These are phyloP conservation scores for Adiantum capillusveneris DNA, from an alignment of 75 land plant genomes.

Conservation along the genomic window DNA sequence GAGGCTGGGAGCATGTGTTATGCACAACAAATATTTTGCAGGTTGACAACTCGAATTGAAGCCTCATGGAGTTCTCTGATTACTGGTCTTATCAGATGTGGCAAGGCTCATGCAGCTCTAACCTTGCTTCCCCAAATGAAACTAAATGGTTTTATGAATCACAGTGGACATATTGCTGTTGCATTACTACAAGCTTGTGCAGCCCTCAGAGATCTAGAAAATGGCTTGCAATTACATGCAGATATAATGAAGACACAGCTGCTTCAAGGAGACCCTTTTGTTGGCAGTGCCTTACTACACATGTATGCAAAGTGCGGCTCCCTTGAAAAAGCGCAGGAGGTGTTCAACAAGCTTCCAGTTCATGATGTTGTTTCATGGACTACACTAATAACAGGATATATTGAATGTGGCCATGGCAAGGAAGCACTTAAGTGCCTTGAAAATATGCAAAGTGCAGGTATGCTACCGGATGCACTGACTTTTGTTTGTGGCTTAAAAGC, in stretches of 20 bases:
- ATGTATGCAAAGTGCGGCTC: constrained; percentile 79
- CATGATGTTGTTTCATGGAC: constrained; percentile 78
- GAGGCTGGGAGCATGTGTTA: too few species aligned
- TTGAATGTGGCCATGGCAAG: constrained; percentile 43
- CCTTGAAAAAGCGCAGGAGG: constrained; percentile 25
- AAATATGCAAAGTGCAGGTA: constrained; percentile 33
- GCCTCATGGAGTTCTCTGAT: too few species aligned
- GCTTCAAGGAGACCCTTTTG: constrained; percentile 32
- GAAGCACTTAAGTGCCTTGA: constrained; percentile 32
- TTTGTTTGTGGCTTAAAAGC: constrained; percentile 59
- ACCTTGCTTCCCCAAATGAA: too few species aligned
- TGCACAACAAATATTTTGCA: too few species aligned
- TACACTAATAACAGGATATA: constrained; percentile 52
- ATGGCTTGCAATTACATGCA: constrained; percentile 55
- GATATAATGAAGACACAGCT: constrained; percentile 23
- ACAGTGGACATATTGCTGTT: too few species aligned
- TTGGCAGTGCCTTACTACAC: constrained; percentile 51
- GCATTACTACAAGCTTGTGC: constrained; percentile 30
- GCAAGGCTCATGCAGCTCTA: too few species aligned
- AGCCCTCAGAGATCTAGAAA: constrained; percentile 10
- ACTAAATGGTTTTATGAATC: too few species aligned
- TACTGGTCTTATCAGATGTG: too few species aligned
- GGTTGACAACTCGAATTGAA: too few species aligned
- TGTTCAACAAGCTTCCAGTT: constrained; percentile 45
- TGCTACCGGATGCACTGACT: constrained; percentile 60